Evolutionary conservation across 495 filamentous ascomycete species (phyloP).

Genomic region (Penicillium longicatenatum): DNA sequence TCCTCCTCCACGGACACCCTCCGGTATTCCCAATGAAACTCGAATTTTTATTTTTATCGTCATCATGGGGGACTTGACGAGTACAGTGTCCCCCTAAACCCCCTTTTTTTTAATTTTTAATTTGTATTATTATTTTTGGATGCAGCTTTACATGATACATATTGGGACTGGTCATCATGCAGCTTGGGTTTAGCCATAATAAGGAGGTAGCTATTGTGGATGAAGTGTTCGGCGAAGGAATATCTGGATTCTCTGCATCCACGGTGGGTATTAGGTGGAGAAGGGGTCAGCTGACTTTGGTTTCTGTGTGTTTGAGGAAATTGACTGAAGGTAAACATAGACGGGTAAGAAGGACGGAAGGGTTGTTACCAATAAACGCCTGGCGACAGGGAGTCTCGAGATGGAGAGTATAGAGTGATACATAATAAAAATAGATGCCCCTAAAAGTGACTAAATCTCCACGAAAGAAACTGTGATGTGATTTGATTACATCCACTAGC

Average conservation of each 20-base stretch:
- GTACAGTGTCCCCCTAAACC: neutral
- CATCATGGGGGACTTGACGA: neutral
- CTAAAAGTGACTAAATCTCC: neutral
- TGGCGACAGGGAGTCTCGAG: too few species aligned
- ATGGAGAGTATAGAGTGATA: neutral
- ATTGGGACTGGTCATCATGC: neutral
- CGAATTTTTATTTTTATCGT: neutral
- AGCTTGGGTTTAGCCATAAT: neutral
- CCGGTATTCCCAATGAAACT: conserved; percentile 6
- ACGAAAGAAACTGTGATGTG: conserved; percentile 12
- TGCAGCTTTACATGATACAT: neutral
- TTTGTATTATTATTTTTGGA: too few species aligned
- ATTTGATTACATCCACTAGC: conserved; percentile 32
- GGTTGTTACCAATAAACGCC: too few species aligned
- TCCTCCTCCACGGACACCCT: conserved; percentile 10
- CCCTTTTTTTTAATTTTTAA: too few species aligned
- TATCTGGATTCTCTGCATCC: neutral
- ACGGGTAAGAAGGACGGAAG: too few species aligned
- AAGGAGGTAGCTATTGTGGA: neutral
- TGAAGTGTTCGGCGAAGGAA: too few species aligned
- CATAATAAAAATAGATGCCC: neutral
- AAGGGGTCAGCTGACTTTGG: conserved; percentile 2
- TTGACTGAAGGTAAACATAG: too few species aligned
- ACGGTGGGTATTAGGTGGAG: neutral
- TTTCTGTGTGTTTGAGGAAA: neutral